phyloP scores from a whole-genome alignment of 2,329 filamentous ascomycete genomes.

The Fusarium paranaense region DNA sequence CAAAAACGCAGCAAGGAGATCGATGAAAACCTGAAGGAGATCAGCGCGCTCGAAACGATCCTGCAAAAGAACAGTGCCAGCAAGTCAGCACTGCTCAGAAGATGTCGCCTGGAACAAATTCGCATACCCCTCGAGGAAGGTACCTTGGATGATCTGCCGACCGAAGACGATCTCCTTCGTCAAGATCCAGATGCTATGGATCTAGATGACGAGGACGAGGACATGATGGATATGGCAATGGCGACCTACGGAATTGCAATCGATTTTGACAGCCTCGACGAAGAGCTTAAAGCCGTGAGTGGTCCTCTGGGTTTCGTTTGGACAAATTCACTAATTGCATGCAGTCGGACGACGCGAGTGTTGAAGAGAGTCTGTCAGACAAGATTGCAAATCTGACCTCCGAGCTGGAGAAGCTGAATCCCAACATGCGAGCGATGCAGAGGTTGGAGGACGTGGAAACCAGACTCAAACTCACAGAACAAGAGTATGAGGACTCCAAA shows the following conservation, averaged over 20 bases:
- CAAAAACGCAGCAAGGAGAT: conserved; percentile 88
- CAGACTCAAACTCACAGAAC: conserved; percentile 84
- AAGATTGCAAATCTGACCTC: conserved; percentile 78
- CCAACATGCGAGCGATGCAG: conserved; percentile 96
- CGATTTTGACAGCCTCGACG: conserved; percentile 84
- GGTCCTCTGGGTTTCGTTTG: neutral
- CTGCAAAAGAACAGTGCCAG: conserved; percentile 86
- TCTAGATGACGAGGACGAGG: conserved; percentile 76
- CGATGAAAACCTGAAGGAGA: conserved; percentile 77
- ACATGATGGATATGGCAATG: conserved; percentile 72
- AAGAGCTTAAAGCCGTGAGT: conserved; percentile 82
- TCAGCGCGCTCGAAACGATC: conserved; percentile 83
- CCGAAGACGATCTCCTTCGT: conserved; percentile 82
- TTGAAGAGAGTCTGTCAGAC: conserved; percentile 82
- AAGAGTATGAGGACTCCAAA: conserved; percentile 89
- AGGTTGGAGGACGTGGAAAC: conserved; percentile 87
- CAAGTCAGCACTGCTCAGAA: conserved; percentile 85
- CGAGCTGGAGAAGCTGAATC: conserved; percentile 93
- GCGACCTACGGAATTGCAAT: conserved; percentile 94
- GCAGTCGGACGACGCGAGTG: conserved; percentile 74
- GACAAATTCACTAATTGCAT: conserved; percentile 44
- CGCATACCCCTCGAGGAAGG: conserved; percentile 81
- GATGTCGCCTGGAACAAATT: conserved; percentile 94
- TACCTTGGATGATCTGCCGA: conserved; percentile 87
- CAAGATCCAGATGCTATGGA: conserved; percentile 93